Evolutionary conservation across 208 protist species (phyloP).

Genomic region (Crithidia sp.): DNA sequence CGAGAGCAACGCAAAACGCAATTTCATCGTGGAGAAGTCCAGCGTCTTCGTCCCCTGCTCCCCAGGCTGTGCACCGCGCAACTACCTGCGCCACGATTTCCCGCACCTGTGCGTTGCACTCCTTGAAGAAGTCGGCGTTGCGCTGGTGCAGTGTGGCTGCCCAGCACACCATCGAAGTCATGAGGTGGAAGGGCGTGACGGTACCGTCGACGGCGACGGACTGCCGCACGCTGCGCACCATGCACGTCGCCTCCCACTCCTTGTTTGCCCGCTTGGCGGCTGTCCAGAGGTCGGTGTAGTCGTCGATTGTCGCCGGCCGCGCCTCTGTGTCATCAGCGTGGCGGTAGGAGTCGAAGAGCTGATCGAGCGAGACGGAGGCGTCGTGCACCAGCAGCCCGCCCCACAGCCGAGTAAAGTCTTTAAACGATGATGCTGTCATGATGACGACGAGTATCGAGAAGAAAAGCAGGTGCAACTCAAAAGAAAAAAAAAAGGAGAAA

Average conservation of each 20-base stretch:
- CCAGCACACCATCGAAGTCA: slow-evolving; percentile 33
- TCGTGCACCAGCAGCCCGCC: slow-evolving; percentile 21
- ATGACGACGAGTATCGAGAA: no score
- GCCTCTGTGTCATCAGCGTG: background rate
- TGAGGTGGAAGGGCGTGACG: slow-evolving; percentile 19
- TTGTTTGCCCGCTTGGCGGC: slow-evolving; percentile 25
- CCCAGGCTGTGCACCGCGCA: slow-evolving; percentile 21
- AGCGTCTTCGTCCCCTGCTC: background rate
- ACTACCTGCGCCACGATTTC: slow-evolving; percentile 10
- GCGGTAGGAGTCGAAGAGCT: slow-evolving; percentile 15
- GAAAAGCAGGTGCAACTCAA: slow-evolving; percentile 3
- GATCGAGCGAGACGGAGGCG: slow-evolving; percentile 16
- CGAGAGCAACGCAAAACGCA: slow-evolving; percentile 27
- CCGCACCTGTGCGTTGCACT: slow-evolving; percentile 19
- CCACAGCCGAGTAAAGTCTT: slow-evolving; percentile 27
- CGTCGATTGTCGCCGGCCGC: slow-evolving; percentile 20
- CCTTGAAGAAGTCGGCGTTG: slow-evolving; percentile 21
- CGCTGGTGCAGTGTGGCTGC: slow-evolving; percentile 14
- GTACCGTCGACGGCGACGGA: slow-evolving; percentile 12
- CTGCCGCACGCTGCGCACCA: slow-evolving; percentile 31
- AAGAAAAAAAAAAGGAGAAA: slow-evolving; percentile 1
- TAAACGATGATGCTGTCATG: slow-evolving; percentile 5
- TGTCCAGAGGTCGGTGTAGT: slow-evolving; percentile 33
- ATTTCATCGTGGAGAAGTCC: slow-evolving; percentile 19
- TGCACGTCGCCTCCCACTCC: slow-evolving; percentile 35